Evolutionary conservation across 345 rosid genomes (phyloP).

Genomic region (Salix arbutifolia): DNA sequence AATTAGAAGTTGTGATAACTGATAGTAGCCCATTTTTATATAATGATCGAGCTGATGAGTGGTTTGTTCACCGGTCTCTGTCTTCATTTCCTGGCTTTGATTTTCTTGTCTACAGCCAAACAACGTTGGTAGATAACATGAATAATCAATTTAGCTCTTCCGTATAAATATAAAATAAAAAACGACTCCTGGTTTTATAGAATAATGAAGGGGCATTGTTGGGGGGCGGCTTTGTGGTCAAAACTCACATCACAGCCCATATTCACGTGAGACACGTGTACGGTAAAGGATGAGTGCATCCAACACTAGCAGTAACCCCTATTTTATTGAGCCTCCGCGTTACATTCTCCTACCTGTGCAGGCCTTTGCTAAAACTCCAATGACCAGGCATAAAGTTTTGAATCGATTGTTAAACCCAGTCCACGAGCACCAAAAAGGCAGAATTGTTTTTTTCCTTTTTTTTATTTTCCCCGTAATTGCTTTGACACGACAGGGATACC

Average conservation of each 20-base stretch:
- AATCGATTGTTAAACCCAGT: too few species aligned
- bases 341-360: too few species aligned
- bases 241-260: constrained; percentile 24
- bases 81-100: constrained; percentile 11
- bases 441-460: too few species aligned
- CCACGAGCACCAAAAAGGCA: too few species aligned
- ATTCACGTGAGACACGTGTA: constrained; percentile 34
- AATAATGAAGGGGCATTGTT: too few species aligned
- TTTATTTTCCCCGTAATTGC: too few species aligned
- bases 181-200: too few species aligned
- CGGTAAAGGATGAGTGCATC: constrained; percentile 6
- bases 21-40: background rate
- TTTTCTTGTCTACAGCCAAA: constrained; percentile 21
- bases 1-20: background rate
- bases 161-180: background rate
- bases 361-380: too few species aligned
- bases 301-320: background rate
- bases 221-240: constrained; percentile 3
- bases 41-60: background rate
- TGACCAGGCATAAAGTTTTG: too few species aligned
- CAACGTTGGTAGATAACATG: constrained; percentile 6
- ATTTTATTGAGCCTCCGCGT: background rate
- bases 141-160: background rate
- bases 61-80: constrained; percentile 1
- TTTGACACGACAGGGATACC: too few species aligned